phyloP scores from a whole-genome alignment of 108 stramenopile genomes.

The Cyclotella cryptica region DNA sequence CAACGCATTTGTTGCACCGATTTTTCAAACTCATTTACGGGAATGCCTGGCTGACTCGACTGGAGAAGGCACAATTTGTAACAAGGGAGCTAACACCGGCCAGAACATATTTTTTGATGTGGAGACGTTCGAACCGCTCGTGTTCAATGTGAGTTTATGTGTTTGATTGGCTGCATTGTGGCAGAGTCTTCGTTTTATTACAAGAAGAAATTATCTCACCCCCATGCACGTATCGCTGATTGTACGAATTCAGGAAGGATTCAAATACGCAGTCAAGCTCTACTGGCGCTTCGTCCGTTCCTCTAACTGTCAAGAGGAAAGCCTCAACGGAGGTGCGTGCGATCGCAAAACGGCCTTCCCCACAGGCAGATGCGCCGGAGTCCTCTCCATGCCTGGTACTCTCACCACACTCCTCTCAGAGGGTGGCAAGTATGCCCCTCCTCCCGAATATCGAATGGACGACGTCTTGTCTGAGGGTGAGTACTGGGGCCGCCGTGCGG shows the following conservation, averaged over 20 bases:
- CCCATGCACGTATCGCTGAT: background rate
- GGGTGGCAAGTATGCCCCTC: conserved; percentile 41
- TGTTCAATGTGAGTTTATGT: conserved; percentile 39
- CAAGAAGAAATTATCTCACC: background rate
- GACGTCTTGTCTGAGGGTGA: conserved; percentile 25
- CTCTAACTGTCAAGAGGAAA: conserved; percentile 46
- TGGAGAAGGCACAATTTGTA: conserved; percentile 2
- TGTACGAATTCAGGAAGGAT: conserved; percentile 29
- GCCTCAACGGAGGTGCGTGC: conserved; percentile 27
- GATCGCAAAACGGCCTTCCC: conserved; percentile 54
- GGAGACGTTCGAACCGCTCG: conserved; percentile 43
- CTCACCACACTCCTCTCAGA: conserved; percentile 40
- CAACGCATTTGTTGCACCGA: conserved; percentile 41
- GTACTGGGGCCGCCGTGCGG: conserved; percentile 41
- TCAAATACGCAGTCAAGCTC: conserved; percentile 38
- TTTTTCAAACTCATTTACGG: conserved; percentile 31
- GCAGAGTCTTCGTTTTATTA: background rate
- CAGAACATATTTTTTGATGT: conserved; percentile 56
- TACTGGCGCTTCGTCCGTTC: conserved; percentile 40
- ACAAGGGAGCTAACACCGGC: conserved; percentile 24
- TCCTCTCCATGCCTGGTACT: conserved; percentile 52
- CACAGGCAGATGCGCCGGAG: conserved; percentile 47
- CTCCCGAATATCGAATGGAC: conserved; percentile 32
- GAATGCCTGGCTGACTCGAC: conserved; percentile 12
- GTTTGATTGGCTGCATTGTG: background rate